Evolutionary conservation across 2,329 filamentous ascomycete species (phyloP).

Genomic region (Monosporascus sp.): DNA sequence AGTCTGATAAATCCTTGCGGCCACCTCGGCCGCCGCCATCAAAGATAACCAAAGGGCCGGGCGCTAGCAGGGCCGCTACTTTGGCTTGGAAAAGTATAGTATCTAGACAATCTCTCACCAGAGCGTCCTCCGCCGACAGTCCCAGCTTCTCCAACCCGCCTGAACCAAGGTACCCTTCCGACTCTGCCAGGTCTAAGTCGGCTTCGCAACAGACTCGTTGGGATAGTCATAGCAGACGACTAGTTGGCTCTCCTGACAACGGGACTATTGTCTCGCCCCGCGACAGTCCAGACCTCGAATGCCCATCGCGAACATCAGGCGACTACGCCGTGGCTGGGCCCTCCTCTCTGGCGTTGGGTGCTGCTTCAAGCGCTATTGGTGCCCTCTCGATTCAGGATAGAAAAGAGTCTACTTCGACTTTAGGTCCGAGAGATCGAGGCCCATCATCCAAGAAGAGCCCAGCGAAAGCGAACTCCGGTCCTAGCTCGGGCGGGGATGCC

Average conservation of each 20-base stretch:
- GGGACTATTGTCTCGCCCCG: constrained; percentile 23
- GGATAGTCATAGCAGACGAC: constrained; percentile 50
- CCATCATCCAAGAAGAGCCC: constrained; percentile 10
- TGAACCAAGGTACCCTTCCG: constrained; percentile 25
- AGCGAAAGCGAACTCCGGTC: constrained; percentile 4
- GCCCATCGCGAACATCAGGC: constrained; percentile 31
- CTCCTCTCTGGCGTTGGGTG: constrained; percentile 48
- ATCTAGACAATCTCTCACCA: constrained; percentile 31
- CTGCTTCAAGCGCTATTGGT: constrained; percentile 50
- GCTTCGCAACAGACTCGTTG: constrained; percentile 37
- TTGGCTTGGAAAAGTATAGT: constrained; percentile 53
- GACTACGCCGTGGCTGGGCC: constrained; percentile 34
- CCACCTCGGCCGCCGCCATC: constrained; percentile 34
- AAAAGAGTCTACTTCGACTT: constrained; percentile 12
- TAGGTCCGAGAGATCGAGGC: constrained; percentile 10
- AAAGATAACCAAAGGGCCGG: constrained; percentile 41
- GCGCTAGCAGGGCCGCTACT: constrained; percentile 59
- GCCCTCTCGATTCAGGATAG: constrained; percentile 27
- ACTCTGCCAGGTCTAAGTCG: constrained; percentile 24
- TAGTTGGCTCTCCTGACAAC: constrained; percentile 36
- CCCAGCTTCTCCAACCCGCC: constrained; percentile 10
- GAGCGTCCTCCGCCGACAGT: constrained; percentile 19
- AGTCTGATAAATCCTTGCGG: constrained; percentile 38
- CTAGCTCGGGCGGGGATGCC: background rate
- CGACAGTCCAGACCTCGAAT: constrained; percentile 21